phyloP scores from a whole-genome alignment of 495 filamentous ascomycete genomes.

The Jackrogersella minutella region DNA sequence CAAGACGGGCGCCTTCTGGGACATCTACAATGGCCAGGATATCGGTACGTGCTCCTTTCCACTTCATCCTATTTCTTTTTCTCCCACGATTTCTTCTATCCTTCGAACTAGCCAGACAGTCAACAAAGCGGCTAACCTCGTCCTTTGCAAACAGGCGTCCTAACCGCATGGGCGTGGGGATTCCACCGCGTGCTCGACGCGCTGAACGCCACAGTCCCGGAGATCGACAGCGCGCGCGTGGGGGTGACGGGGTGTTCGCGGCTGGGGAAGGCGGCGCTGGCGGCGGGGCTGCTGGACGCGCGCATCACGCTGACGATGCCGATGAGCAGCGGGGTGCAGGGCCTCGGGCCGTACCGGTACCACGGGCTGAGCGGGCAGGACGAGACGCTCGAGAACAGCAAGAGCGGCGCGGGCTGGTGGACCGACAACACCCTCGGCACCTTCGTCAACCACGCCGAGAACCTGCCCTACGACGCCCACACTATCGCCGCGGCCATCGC shows the following conservation, averaged over 20 bases:
- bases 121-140: neutral
- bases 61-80: neutral
- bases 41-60: slow-evolving; percentile 49
- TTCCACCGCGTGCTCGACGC: slow-evolving; percentile 63
- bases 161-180: slow-evolving; percentile 64
- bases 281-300: slow-evolving; percentile 59
- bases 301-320: slow-evolving; percentile 65
- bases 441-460: slow-evolving; percentile 59
- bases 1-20: slow-evolving; percentile 62
- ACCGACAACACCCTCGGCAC: slow-evolving; percentile 55
- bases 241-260: slow-evolving; percentile 63
- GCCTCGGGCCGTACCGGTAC: slow-evolving; percentile 61
- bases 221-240: slow-evolving; percentile 57
- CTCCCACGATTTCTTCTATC: neutral
- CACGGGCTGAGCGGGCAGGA: slow-evolving; percentile 60
- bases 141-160: slow-evolving; percentile 45
- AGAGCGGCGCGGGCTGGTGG: slow-evolving; percentile 63
- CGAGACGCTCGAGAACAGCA: slow-evolving; percentile 64
- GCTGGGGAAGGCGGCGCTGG: slow-evolving; percentile 61
- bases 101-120: neutral
- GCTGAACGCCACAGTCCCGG: slow-evolving; percentile 56
- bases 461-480: slow-evolving; percentile 61
- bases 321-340: slow-evolving; percentile 63
- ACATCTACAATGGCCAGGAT: slow-evolving; percentile 59
- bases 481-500: slow-evolving; percentile 62